Percentiles rank a stretch among this genome's conserved stretches.
phyloP scores from a whole-genome alignment of 768 basidiomycete species.

The Lactarius sp. region DNA sequence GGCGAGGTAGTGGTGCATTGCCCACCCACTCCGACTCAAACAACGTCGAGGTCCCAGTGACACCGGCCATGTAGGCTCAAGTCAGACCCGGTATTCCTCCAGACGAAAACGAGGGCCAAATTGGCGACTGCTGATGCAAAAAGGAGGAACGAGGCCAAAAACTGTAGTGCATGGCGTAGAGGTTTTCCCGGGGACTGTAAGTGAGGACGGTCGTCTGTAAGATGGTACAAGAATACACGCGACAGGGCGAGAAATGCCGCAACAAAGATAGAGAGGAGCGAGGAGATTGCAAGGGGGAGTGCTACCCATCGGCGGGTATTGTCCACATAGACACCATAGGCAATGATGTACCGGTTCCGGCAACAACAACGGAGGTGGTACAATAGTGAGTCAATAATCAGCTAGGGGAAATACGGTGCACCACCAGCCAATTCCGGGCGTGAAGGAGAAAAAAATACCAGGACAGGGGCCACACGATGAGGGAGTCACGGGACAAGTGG shows the following conservation, averaged over 20 bases:
- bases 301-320: conserved; percentile 39
- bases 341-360: conserved; percentile 52
- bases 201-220: conserved; percentile 30
- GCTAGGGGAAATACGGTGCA: too few relatives aligned
- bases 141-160: conserved; percentile 39
- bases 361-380: too few relatives aligned
- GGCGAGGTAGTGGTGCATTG: conserved; percentile 32
- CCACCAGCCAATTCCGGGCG: too few relatives aligned
- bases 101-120: conserved; percentile 48
- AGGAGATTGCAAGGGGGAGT: conserved; percentile 46
- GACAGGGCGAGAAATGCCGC: conserved; percentile 25
- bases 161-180: conserved; percentile 38
- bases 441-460: too few relatives aligned
- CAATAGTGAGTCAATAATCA: too few relatives aligned
- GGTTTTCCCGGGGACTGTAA: conserved; percentile 32
- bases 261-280: conserved; percentile 36
- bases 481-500: too few relatives aligned
- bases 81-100: conserved; percentile 42
- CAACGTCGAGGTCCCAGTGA: conserved; percentile 57
- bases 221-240: conserved; percentile 37
- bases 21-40: conserved; percentile 48
- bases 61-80: conserved; percentile 45
- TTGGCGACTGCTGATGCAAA: conserved; percentile 55
- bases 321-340: conserved; percentile 46
- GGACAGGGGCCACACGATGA: too few relatives aligned